Evolutionary conservation across 2,329 filamentous ascomycete genomes (phyloP).

Genomic region (Rosellinia necatrix): DNA sequence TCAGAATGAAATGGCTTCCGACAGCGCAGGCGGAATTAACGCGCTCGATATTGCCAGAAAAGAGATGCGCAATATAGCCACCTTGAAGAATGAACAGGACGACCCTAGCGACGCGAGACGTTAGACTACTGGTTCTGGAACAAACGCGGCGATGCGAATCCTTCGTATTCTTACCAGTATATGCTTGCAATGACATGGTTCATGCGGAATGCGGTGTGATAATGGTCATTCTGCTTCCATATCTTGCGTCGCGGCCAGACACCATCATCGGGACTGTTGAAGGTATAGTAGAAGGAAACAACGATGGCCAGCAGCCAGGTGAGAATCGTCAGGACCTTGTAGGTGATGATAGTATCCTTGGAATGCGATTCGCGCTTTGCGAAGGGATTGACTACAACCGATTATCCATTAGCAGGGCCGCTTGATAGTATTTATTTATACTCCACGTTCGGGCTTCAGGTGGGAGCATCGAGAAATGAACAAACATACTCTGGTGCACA

Average conservation of each 20-base stretch:
- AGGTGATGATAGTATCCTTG: slow-evolving; percentile 64
- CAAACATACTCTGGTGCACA: slow-evolving; percentile 37
- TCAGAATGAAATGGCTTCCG: slow-evolving; percentile 81
- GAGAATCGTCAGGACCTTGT: slow-evolving; percentile 75
- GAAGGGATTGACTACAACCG: slow-evolving; percentile 72
- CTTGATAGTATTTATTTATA: not conserved
- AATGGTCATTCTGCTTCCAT: slow-evolving; percentile 72
- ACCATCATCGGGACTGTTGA: slow-evolving; percentile 67
- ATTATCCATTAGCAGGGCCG: slow-evolving; percentile 11
- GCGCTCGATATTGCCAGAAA: slow-evolving; percentile 65
- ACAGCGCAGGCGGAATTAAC: slow-evolving; percentile 75
- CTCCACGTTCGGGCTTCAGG: not conserved
- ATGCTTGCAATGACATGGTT: slow-evolving; percentile 68
- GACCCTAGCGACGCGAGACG: slow-evolving; percentile 54
- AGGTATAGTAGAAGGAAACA: slow-evolving; percentile 74
- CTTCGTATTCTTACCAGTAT: slow-evolving; percentile 67
- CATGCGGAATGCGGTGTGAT: slow-evolving; percentile 75
- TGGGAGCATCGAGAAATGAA: not conserved
- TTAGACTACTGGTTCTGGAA: not conserved
- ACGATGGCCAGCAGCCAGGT: slow-evolving; percentile 77
- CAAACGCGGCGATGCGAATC: not conserved
- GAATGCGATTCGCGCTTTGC: slow-evolving; percentile 69
- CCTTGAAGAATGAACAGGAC: slow-evolving; percentile 76
- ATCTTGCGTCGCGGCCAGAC: slow-evolving; percentile 65
- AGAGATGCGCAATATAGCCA: slow-evolving; percentile 77